Evolutionary conservation across 495 filamentous ascomycete genomes (phyloP), one percentile per base, ranked within the genome.

Genomic region (Aspergillus biplanus): DNA sequence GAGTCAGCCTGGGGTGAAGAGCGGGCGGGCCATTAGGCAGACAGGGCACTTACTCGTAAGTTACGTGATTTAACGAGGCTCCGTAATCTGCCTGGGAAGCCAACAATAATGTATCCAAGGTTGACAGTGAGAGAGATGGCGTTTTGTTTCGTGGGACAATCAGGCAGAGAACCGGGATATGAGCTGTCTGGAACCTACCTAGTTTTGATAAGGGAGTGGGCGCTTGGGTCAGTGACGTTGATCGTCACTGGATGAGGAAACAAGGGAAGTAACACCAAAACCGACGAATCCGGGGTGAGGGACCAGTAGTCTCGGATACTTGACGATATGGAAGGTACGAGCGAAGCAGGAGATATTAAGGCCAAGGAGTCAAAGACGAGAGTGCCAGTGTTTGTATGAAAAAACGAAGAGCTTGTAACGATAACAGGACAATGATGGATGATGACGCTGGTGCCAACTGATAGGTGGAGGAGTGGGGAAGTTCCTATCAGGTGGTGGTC

Each of bases 381-480:
- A 27, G 21, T n/a, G n/a, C n/a, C n/a, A n/a, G n/a, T 27, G 21
- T 27, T 27, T 27, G 2, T 27, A 27, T 27, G 21, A 27, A 2
- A 27, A 2, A 27, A 27, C 2, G 21, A 27, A 27, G 1, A 27
- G 21, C 21, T 27, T 27, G 21, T 27, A 27, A 27, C 21, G 21
- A 27, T 27, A 27, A 53, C 62, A 59, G 62, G 37, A 33, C 47
- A 61, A 65, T 58, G 56, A 35, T 35, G 44, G 56, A 61, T 58
- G 57, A 59, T 44, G 63, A 16, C 46, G 65, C 60, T 64, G 48
- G 48, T 31, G 55, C 35, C 47, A 33, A 63, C 63, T 64, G 67
- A 69, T 69, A 67, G 63, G 64, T 56, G 48, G 64, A 52, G 42
- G 58, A 65, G 67, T 66, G 67, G 67, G 65, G 64, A 61, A 55